Percentiles rank a stretch among this genome's conserved stretches.
Conservation (phyloP, 495 filamentous ascomycete species). For the Parmelia sp. region DNA sequence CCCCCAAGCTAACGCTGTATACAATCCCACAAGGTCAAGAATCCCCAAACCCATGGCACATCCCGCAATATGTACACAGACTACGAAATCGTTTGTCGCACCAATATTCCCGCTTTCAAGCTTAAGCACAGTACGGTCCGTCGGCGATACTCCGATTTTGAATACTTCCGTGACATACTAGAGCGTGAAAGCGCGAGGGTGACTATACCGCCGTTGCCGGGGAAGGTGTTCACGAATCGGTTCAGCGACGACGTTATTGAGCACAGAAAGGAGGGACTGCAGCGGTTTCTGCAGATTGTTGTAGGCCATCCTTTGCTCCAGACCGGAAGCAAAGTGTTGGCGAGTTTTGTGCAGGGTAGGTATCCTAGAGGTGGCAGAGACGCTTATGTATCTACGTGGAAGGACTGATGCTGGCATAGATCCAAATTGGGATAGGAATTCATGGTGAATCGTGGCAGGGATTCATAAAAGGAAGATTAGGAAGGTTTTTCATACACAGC, state of each 20-base stretch:
- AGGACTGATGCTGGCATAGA: slow-evolving; percentile 38
- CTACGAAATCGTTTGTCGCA: slow-evolving; percentile 94
- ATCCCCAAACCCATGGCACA: slow-evolving; percentile 90
- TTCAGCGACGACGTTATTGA: slow-evolving; percentile 99
- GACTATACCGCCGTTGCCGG: slow-evolving; percentile 90
- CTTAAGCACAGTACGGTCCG: slow-evolving; percentile 79
- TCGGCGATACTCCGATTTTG: slow-evolving; percentile 93
- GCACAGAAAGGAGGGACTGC: slow-evolving; percentile 82
- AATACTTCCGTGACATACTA: slow-evolving; percentile 96
- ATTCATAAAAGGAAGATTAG: neutral
- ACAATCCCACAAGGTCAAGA: slow-evolving; percentile 63
- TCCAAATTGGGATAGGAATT: slow-evolving; percentile 72
- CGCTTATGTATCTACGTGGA: neutral
- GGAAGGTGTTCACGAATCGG: slow-evolving; percentile 96
- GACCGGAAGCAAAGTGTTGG: slow-evolving; percentile 94
- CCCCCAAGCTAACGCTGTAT: slow-evolving; percentile 14
- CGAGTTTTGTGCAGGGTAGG: slow-evolving; percentile 91
- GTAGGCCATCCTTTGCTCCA: slow-evolving; percentile 94
- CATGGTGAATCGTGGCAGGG: slow-evolving; percentile 48
- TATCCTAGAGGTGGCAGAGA: slow-evolving; percentile 23
- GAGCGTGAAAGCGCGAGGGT: slow-evolving; percentile 92
- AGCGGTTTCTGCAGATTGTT: slow-evolving; percentile 95
- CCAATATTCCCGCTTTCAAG: slow-evolving; percentile 99
- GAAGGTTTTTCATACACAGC: neutral
- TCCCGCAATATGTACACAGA: slow-evolving; percentile 96